Evolutionary conservation across 805 yeast species (phyloP).

Genomic region (Wickerhamomyces tratensis): DNA sequence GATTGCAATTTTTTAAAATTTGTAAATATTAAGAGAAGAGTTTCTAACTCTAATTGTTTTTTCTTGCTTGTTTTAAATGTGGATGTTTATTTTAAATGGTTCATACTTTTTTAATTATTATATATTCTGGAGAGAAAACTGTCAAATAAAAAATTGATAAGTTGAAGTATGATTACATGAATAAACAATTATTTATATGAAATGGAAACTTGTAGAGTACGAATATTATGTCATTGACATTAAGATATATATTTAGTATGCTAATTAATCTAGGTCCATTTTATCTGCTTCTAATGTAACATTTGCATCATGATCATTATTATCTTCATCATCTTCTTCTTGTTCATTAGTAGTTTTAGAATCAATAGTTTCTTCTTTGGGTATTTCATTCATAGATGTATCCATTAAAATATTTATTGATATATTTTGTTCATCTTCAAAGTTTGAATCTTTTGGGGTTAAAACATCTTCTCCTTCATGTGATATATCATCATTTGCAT

Average conservation of each 20-base stretch:
- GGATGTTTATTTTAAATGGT: too few species aligned
- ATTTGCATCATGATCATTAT: slow-evolving; percentile 2
- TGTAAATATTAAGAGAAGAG: too few species aligned
- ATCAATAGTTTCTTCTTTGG: slow-evolving; percentile 1
- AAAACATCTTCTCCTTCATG: too few species aligned
- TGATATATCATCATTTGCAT: too few species aligned
- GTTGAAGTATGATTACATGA: not conserved
- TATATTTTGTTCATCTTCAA: slow-evolving; percentile 6
- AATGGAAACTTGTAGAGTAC: too few species aligned
- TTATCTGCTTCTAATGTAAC: slow-evolving; percentile 2
- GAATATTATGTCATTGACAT: too few species aligned
- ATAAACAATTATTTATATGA: not conserved
- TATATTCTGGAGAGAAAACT: too few species aligned
- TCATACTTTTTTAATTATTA: too few species aligned
- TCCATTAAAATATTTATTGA: not conserved
- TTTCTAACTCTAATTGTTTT: too few species aligned
- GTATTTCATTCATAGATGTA: slow-evolving; percentile 1
- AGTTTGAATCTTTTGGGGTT: slow-evolving; percentile 1
- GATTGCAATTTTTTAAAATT: too few species aligned
- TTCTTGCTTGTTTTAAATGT: too few species aligned
- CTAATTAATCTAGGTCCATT: slow-evolving; percentile 1
- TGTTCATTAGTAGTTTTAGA: slow-evolving; percentile 1
- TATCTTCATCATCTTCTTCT: slow-evolving; percentile 3
- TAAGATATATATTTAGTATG: not conserved
- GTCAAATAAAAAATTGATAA: too few species aligned